Base-by-base conservation (phyloP, 2,329 filamentous ascomycete species). In the Ceratocystis diversiconidia region DNA sequence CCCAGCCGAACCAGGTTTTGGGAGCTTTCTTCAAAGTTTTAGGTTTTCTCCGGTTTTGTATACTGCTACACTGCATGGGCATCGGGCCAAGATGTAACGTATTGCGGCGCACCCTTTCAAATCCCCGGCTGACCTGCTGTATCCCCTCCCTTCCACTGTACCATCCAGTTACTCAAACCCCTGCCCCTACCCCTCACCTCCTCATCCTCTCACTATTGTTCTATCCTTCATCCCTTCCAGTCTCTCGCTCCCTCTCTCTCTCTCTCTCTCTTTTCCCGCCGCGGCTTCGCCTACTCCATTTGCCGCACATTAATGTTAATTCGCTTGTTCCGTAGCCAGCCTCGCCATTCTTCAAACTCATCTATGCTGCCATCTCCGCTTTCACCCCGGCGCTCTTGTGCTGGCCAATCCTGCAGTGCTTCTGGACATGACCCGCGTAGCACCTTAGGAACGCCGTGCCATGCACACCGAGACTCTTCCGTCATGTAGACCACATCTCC, bases 361-460 rank as follows among this genome's bases (percentile, higher is more conserved):
- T 76, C 73, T 61, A 72, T 76, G 52, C 41, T 60, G 8, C 10
- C 28, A 15, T 59, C 52, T n/a, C 15, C 62, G 3, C 57, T 32
- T 10, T 59, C 55, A 28, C 52, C 43, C 32, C 36, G 15, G 10
- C 32, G 46, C n/a, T 77, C 74, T 12, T 36, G 44, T 1, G 79
- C 79, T 0, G 92, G 92, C 92, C 92, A 97, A 52, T 87, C 78
- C 66, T 79, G 76, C 62, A 97, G 74, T 74, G 86, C 88, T 0
- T 77, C 77, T 0, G 92, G 92, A 74, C 92, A 97, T 0, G 90
- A 95, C 0, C 78, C 83, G 60, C 84, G 81, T 44, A 96, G 72
- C 12, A 97, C 87, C 73, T 92, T 94, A 5, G 94, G 92, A 12
- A 97, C 91, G 12, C 89, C 92, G 76, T 97, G 94, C 92, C 92